These are phyloP conservation scores for Pyrrhoderma lamaoense DNA, from an alignment of 1,284 basidiomycete species.

Conservation along the genomic window DNA sequence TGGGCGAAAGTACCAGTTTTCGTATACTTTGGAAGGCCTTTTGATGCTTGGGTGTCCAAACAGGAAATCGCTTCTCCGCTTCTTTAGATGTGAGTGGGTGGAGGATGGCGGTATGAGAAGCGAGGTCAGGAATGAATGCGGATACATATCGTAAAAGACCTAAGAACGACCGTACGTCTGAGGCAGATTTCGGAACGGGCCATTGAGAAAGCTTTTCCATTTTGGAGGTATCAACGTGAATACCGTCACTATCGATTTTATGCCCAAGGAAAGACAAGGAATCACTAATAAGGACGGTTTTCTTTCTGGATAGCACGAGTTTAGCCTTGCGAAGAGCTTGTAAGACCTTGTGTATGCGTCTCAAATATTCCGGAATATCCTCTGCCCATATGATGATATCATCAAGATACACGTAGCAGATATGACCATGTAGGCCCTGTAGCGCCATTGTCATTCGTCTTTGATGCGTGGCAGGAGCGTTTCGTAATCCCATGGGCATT, in stretches of 20 bases:
- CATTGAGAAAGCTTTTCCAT: slow-evolving; percentile 30
- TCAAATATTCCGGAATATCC: slow-evolving; percentile 29
- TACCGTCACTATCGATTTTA: slow-evolving; percentile 26
- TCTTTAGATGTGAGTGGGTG: slow-evolving; percentile 28
- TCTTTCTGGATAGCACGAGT: slow-evolving; percentile 27
- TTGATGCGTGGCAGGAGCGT: slow-evolving; percentile 34
- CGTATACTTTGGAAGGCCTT: slow-evolving; percentile 35
- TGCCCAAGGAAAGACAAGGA: slow-evolving; percentile 32
- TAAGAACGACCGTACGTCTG: slow-evolving; percentile 30
- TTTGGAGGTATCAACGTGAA: slow-evolving; percentile 28
- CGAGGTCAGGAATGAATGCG: slow-evolving; percentile 30
- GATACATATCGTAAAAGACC: slow-evolving; percentile 32
- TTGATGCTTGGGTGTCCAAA: slow-evolving; percentile 28
- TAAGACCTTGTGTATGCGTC: slow-evolving; percentile 27
- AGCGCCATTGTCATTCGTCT: slow-evolving; percentile 28
- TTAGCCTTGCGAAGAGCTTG: slow-evolving; percentile 20
- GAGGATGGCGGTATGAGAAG: slow-evolving; percentile 27
- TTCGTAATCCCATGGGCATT: slow-evolving; percentile 35
- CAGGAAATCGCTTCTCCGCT: slow-evolving; percentile 24
- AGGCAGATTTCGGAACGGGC: slow-evolving; percentile 28
- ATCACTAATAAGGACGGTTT: slow-evolving; percentile 26
- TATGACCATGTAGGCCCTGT: slow-evolving; percentile 27
- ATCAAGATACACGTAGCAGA: slow-evolving; percentile 38
- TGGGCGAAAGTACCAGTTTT: slow-evolving; percentile 21
- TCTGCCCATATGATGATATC: slow-evolving; percentile 39